These are phyloP conservation scores for Dacryopinax spathularia DNA, from an alignment of 768 basidiomycete species.

Conservation along the genomic window DNA sequence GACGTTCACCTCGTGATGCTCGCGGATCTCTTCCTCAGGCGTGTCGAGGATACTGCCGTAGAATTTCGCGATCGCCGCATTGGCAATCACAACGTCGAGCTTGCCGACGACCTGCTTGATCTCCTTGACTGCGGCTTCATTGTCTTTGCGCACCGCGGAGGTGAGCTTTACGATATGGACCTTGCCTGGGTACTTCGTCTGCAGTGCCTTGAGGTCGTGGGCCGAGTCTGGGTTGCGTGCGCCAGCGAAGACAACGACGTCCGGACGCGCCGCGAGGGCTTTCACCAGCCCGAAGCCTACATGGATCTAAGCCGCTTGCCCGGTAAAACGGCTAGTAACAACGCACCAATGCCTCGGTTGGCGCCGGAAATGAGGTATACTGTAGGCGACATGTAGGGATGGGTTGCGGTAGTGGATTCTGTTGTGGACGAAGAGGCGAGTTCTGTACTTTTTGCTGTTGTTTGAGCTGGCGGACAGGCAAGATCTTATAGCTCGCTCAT, in stretches of 20 bases:
- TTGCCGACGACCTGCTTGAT: slow-evolving; percentile 11
- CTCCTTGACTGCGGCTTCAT: slow-evolving; percentile 6
- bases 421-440: no score
- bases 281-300: slow-evolving; percentile 9
- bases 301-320: neutral
- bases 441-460: no score
- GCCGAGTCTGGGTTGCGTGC: slow-evolving; percentile 8
- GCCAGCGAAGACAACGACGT: slow-evolving; percentile 13
- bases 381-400: neutral
- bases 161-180: slow-evolving; percentile 12
- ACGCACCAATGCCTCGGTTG: slow-evolving; percentile 9
- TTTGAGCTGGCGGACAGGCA: no score
- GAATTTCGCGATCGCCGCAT: slow-evolving; percentile 10
- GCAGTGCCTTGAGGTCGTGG: slow-evolving; percentile 4
- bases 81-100: slow-evolving; percentile 17
- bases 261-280: neutral
- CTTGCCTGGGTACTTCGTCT: slow-evolving; percentile 2
- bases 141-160: slow-evolving; percentile 9
- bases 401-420: no score
- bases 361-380: slow-evolving; percentile 12
- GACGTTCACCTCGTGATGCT: slow-evolving; percentile 11
- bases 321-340: neutral
- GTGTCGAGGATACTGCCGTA: neutral
- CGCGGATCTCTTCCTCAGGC: neutral
- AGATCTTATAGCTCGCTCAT: no score